Evolutionary conservation across 805 yeast species (phyloP).

Genomic region (Teunomyces atbi): DNA sequence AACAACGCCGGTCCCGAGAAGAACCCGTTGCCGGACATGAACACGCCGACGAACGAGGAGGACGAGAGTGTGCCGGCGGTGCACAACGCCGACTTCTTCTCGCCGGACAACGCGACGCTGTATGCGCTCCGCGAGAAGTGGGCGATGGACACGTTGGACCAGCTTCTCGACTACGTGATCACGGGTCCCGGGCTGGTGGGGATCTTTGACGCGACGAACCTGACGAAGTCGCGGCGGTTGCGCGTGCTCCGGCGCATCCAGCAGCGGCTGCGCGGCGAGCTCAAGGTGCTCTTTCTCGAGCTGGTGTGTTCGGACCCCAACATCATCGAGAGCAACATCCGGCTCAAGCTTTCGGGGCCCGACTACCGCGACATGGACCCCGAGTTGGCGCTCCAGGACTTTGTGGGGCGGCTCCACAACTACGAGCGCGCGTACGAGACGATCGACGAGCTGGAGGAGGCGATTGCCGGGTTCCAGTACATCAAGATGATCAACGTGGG

Average conservation of each 20-base stretch:
- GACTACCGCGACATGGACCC: conserved; percentile 88
- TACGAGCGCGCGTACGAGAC: conserved; percentile 91
- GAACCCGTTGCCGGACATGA: conserved; percentile 51
- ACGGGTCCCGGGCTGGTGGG: conserved; percentile 89
- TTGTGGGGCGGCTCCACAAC: conserved; percentile 73
- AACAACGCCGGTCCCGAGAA: conserved; percentile 66
- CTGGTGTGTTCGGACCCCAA: conserved; percentile 80
- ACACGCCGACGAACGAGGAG: conserved; percentile 33
- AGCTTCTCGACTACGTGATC: conserved; percentile 74
- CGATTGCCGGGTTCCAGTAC: conserved; percentile 66
- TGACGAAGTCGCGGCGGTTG: conserved; percentile 63
- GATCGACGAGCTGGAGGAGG: conserved; percentile 77
- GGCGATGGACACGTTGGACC: conserved; percentile 94
- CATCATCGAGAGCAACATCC: conserved; percentile 78
- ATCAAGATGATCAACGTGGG: conserved; percentile 97
- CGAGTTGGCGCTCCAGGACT: conserved; percentile 73
- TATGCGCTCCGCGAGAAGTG: conserved; percentile 78
- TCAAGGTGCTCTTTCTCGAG: conserved; percentile 82
- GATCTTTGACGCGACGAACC: conserved; percentile 82
- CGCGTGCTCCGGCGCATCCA: conserved; percentile 57
- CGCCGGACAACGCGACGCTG: conserved; percentile 69
- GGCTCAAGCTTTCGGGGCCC: conserved; percentile 87
- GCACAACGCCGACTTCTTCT: conserved; percentile 83
- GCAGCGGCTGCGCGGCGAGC: conserved; percentile 53
- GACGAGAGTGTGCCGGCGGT: conserved; percentile 12